These are phyloP conservation scores for Sclerotiophoma versabilis DNA, from an alignment of 2,329 filamentous ascomycete species.

Conservation along the genomic window DNA sequence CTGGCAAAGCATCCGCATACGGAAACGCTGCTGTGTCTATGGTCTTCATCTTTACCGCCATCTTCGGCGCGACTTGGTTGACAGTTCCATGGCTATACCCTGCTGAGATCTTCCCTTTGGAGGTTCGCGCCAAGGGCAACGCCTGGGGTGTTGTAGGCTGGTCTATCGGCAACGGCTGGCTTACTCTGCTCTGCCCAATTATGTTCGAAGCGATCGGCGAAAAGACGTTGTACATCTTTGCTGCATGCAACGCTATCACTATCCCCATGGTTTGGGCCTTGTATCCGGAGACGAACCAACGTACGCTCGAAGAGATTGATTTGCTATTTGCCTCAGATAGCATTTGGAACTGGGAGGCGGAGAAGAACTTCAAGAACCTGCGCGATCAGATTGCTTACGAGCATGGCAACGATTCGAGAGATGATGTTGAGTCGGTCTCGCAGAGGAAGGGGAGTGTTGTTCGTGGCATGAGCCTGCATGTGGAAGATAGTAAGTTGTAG, in stretches of 20 bases:
- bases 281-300: conserved; percentile 76
- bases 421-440: conserved; percentile 5
- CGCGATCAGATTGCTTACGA: conserved; percentile 21
- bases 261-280: conserved; percentile 76
- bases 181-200: conserved; percentile 52
- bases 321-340: conserved; percentile 72
- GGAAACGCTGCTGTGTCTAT: conserved; percentile 73
- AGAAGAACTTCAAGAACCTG: conserved; percentile 37
- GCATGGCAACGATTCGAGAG: background rate
- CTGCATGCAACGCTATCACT: conserved; percentile 68
- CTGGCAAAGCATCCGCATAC: conserved; percentile 58
- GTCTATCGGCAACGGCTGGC: conserved; percentile 77
- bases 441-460: conserved; percentile 9
- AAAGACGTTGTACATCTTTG: conserved; percentile 78
- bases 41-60: conserved; percentile 72
- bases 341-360: conserved; percentile 68
- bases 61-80: conserved; percentile 71
- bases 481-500: conserved; percentile 16
- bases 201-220: conserved; percentile 68
- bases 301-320: conserved; percentile 79
- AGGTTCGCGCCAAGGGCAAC: conserved; percentile 75
- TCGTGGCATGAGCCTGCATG: conserved; percentile 8
- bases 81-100: conserved; percentile 67
- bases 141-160: conserved; percentile 79
- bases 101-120: conserved; percentile 76